Conservation (phyloP, 1,284 basidiomycete genomes). For the Boletellus deceptivus region DNA sequence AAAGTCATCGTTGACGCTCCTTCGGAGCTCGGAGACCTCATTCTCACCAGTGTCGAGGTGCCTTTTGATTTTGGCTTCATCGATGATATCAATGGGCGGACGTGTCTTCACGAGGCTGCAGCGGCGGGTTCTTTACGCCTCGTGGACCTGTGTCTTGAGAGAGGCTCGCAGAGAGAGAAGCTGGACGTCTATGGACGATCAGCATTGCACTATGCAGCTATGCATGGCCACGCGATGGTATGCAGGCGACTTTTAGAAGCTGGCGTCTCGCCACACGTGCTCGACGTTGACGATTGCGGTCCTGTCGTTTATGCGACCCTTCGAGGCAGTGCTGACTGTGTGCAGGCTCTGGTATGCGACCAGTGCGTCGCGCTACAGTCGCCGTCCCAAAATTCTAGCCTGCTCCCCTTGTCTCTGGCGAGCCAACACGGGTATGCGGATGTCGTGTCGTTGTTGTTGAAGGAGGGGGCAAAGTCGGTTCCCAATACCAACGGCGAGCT, state of each 20-base stretch:
- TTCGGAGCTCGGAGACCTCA: slow-evolving; percentile 67
- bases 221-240: slow-evolving; percentile 83
- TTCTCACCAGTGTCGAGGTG: slow-evolving; percentile 62
- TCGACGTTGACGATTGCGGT: slow-evolving; percentile 93
- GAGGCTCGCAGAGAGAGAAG: slow-evolving; percentile 65
- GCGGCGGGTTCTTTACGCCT: slow-evolving; percentile 83
- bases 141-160: slow-evolving; percentile 78
- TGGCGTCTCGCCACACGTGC: slow-evolving; percentile 61
- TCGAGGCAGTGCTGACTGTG: slow-evolving; percentile 81
- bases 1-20: slow-evolving; percentile 84
- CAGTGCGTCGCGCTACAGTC: slow-evolving; percentile 49
- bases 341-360: slow-evolving; percentile 73
- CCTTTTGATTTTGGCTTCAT: slow-evolving; percentile 89
- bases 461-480: slow-evolving; percentile 74
- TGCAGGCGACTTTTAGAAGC: slow-evolving; percentile 78
- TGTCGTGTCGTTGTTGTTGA: slow-evolving; percentile 68
- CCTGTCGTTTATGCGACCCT: slow-evolving; percentile 92
- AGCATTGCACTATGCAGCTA: slow-evolving; percentile 93
- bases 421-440: slow-evolving; percentile 88
- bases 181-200: slow-evolving; percentile 90
- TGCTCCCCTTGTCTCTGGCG: slow-evolving; percentile 89
- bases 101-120: slow-evolving; percentile 92
- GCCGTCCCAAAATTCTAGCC: slow-evolving; percentile 55
- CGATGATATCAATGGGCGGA: slow-evolving; percentile 97
- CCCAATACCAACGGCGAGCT: slow-evolving; percentile 95